phyloP scores from a whole-genome alignment of 225 moss, liverwort and hornwort genomes.

The Polytrichum commune region DNA sequence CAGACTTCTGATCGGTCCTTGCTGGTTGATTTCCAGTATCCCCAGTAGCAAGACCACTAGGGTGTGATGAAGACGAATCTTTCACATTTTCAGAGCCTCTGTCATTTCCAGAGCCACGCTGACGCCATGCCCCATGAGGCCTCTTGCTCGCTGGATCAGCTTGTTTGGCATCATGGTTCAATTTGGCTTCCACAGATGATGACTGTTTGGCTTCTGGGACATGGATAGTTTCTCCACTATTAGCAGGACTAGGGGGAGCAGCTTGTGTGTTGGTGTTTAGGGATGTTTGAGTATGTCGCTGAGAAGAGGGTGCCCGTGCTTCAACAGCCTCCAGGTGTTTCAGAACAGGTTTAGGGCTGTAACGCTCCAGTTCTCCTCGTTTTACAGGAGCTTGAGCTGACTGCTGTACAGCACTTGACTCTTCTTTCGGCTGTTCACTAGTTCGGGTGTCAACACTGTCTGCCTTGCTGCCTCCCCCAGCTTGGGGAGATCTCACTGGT shows the following conservation, averaged over 20 bases:
- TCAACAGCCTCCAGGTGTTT: conserved; percentile 72
- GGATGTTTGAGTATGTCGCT: conserved; percentile 11
- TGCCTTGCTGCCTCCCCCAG: conserved; percentile 17
- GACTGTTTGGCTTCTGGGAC: conserved; percentile 18
- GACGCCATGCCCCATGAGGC: conserved; percentile 78
- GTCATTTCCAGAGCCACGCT: conserved; percentile 64
- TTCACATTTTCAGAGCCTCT: conserved; percentile 38
- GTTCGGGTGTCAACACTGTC: conserved; percentile 11
- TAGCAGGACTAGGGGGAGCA: not conserved
- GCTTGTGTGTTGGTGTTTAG: conserved; percentile 1
- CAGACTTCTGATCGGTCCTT: conserved; percentile 49
- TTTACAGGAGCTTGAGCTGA: conserved; percentile 66
- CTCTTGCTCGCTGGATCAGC: conserved; percentile 54
- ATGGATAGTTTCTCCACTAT: conserved; percentile 6
- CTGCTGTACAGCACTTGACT: conserved; percentile 46
- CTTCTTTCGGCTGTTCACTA: conserved; percentile 65
- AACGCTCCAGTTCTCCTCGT: conserved; percentile 92
- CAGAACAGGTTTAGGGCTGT: conserved; percentile 85
- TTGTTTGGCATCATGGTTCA: conserved; percentile 45
- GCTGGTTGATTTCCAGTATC: conserved; percentile 37
- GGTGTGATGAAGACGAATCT: conserved; percentile 30
- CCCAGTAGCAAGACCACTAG: conserved; percentile 22
- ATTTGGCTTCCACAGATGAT: conserved; percentile 32
- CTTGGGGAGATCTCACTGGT: conserved; percentile 71
- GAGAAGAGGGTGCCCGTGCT: conserved; percentile 18